Conservation (phyloP, 345 rosid species). For the Citrus medica region DNA sequence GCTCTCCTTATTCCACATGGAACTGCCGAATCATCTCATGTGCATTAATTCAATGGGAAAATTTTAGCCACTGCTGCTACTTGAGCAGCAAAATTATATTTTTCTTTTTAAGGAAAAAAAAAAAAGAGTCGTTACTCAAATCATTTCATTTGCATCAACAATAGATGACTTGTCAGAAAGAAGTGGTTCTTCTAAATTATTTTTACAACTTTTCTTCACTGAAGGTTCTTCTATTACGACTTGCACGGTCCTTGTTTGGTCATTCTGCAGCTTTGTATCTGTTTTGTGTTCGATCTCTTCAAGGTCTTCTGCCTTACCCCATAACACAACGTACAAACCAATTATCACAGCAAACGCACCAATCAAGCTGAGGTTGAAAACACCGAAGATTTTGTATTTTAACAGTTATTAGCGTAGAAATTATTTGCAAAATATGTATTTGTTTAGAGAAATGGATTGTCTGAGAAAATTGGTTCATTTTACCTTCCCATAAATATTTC, state of each 20-base stretch:
- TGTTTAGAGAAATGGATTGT: no score
- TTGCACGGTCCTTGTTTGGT: constrained; percentile 19
- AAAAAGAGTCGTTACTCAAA: neutral
- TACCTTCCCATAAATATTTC: constrained; percentile 56
- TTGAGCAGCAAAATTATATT: no score
- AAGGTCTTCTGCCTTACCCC: constrained; percentile 65
- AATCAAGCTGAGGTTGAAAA: constrained; percentile 35
- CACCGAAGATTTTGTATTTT: neutral
- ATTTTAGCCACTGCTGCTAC: no score
- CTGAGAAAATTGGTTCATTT: neutral
- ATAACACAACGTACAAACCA: constrained; percentile 49
- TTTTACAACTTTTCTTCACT: constrained; percentile 17
- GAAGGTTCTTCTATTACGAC: constrained; percentile 31
- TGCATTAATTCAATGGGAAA: no score
- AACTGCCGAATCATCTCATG: neutral
- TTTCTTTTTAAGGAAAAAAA: no score
- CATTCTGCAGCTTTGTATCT: constrained; percentile 22
- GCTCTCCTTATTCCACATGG: neutral
- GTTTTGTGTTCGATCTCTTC: constrained; percentile 13
- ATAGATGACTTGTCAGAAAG: constrained; percentile 23
- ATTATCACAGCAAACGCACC: constrained; percentile 51
- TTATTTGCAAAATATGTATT: neutral
- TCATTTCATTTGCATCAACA: neutral
- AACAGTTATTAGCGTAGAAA: neutral
- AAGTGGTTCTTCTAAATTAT: constrained; percentile 48